These are phyloP conservation scores for Agastache rugosa DNA, from an alignment of 257 asterid species.

Conservation along the genomic window DNA sequence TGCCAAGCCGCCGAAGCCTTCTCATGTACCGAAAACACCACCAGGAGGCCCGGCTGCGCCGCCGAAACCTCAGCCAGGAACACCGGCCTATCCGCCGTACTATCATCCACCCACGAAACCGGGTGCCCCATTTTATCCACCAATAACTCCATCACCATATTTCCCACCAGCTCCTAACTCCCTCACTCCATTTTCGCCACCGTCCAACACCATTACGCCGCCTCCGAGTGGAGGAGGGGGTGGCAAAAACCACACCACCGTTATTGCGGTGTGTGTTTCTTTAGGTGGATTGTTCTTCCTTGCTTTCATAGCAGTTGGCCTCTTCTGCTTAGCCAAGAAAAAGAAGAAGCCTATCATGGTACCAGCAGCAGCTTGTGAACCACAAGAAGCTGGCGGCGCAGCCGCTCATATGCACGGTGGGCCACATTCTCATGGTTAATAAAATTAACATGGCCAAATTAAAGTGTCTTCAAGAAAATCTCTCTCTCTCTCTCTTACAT, in stretches of 20 bases:
- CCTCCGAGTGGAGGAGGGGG: conserved; percentile 51
- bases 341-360: conserved; percentile 61
- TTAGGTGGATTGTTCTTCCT: conserved; percentile 69
- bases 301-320: conserved; percentile 61
- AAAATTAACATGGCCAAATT: background rate
- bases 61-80: conserved; percentile 33
- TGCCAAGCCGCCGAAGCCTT: conserved; percentile 3
- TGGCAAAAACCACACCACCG: conserved; percentile 51
- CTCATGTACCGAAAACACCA: conserved; percentile 23
- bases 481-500: too few relatives aligned
- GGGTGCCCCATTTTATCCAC: conserved; percentile 34
- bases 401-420: conserved; percentile 33
- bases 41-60: conserved; percentile 33
- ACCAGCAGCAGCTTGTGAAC: conserved; percentile 51
- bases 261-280: conserved; percentile 62
- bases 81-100: conserved; percentile 39
- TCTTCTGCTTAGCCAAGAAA: conserved; percentile 63
- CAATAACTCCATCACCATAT: conserved; percentile 35
- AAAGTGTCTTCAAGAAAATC: background rate
- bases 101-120: conserved; percentile 37
- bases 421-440: conserved; percentile 31
- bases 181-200: conserved; percentile 44
- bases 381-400: conserved; percentile 38
- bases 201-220: conserved; percentile 40
- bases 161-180: too few relatives aligned